phyloP scores from a whole-genome alignment of 148 eudicot genomes.

The Cornus controversa region DNA sequence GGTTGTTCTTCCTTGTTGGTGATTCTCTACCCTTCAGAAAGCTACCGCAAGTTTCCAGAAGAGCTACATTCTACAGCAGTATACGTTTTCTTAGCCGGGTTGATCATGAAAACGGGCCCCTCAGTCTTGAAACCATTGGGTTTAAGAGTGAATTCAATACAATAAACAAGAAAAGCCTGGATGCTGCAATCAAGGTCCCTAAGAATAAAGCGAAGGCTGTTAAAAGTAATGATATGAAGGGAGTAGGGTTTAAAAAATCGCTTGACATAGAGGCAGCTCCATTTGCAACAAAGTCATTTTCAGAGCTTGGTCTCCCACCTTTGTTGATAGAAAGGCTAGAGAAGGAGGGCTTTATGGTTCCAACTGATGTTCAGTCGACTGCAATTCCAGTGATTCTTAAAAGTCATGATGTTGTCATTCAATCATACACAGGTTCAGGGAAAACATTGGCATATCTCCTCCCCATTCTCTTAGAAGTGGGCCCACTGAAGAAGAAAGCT shows the following conservation, averaged over 20 bases:
- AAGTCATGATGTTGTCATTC: slow-evolving; percentile 77
- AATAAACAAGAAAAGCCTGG: slow-evolving; percentile 21
- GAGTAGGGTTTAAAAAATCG: slow-evolving; percentile 29
- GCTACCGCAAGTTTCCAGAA: slow-evolving; percentile 37
- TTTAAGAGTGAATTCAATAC: slow-evolving; percentile 39
- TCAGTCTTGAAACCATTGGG: slow-evolving; percentile 67
- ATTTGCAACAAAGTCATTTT: slow-evolving; percentile 78
- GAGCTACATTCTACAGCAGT: slow-evolving; percentile 33
- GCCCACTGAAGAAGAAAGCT: slow-evolving; percentile 47
- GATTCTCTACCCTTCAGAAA: slow-evolving; percentile 50
- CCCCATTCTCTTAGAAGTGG: slow-evolving; percentile 83
- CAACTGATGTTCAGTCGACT: slow-evolving; percentile 87
- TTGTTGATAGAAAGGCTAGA: slow-evolving; percentile 68
- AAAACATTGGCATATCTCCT: slow-evolving; percentile 92
- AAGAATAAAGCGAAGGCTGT: slow-evolving; percentile 40
- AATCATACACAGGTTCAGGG: slow-evolving; percentile 96
- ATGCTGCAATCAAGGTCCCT: slow-evolving; percentile 39
- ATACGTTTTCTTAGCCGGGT: slow-evolving; percentile 41
- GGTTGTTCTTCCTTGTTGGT: slow-evolving; percentile 70
- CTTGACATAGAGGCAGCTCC: slow-evolving; percentile 62
- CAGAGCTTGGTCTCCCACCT: slow-evolving; percentile 86
- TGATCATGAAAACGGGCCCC: slow-evolving; percentile 42
- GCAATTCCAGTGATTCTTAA: slow-evolving; percentile 80
- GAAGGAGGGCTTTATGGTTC: slow-evolving; percentile 63
- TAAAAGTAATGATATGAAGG: slow-evolving; percentile 25